These are phyloP conservation scores for Trichosporon ovoides DNA, from an alignment of 1,284 basidiomycete species.

Conservation along the genomic window DNA sequence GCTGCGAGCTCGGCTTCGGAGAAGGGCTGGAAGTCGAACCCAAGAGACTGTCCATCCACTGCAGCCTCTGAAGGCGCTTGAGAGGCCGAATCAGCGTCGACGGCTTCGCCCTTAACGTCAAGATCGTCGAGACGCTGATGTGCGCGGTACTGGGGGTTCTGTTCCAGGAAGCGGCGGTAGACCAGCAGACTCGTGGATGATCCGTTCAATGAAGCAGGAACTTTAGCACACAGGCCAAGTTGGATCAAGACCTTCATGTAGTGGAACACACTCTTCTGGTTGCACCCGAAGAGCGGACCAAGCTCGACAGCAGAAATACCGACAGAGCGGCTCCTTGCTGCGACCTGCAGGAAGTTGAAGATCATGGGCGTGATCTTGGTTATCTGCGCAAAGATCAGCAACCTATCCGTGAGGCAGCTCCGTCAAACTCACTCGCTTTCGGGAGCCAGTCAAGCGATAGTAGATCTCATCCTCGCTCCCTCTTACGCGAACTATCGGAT, in stretches of 20 bases:
- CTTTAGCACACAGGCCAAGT: constrained; percentile 37
- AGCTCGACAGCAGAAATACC: constrained; percentile 30
- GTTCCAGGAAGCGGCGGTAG: constrained; percentile 36
- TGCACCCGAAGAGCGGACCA: constrained; percentile 33
- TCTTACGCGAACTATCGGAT: constrained; percentile 38
- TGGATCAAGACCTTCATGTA: constrained; percentile 37
- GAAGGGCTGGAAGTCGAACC: constrained; percentile 31
- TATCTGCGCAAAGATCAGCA: constrained; percentile 22
- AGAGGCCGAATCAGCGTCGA: constrained; percentile 13
- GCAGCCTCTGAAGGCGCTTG: constrained; percentile 5
- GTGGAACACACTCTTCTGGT: constrained; percentile 41
- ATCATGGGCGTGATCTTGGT: constrained; percentile 33
- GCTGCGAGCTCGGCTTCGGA: constrained; percentile 34
- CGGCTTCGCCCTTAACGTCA: constrained; percentile 18
- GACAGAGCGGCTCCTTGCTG: constrained; percentile 15
- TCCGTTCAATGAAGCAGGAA: constrained; percentile 32
- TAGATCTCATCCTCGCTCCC: constrained; percentile 43
- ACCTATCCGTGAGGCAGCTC: neutral
- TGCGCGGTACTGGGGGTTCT: constrained; percentile 33
- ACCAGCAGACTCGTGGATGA: constrained; percentile 39
- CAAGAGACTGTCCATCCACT: constrained; percentile 15
- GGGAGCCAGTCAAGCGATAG: constrained; percentile 40
- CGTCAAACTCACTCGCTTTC: constrained; percentile 28
- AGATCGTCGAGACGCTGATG: constrained; percentile 15
- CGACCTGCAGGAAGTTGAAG: constrained; percentile 28